A percentile compares a stretch with the other conserved stretches of the same genome.
These are phyloP conservation scores for Suillus tomentosus DNA, from an alignment of 768 basidiomycete species.

Conservation along the genomic window DNA sequence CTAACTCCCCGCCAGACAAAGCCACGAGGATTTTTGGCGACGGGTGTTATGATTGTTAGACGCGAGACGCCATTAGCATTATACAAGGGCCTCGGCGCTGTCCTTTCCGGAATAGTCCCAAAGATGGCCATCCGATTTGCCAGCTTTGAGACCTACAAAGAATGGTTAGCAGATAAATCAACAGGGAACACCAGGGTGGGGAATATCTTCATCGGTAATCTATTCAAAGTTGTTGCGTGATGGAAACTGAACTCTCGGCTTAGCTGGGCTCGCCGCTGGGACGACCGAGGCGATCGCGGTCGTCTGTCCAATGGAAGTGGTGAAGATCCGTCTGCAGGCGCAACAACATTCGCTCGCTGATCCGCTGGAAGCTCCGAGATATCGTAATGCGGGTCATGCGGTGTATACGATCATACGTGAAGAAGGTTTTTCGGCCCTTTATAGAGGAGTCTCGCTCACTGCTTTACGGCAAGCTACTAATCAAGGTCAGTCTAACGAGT, in stretches of 20 bases:
- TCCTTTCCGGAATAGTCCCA: conserved; percentile 94
- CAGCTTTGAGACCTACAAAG: conserved; percentile 95
- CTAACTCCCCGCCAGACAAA: conserved; percentile 62
- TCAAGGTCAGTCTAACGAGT: conserved; percentile 59
- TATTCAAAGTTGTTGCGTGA: background rate
- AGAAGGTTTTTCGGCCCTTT: conserved; percentile 83
- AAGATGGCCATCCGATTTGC: conserved; percentile 99
- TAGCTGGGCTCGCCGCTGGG: conserved; percentile 93
- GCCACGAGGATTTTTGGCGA: conserved; percentile 89
- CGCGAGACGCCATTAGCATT: conserved; percentile 94
- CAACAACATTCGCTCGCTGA: conserved; percentile 97
- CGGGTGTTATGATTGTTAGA: conserved; percentile 82
- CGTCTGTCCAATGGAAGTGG: conserved; percentile 99
- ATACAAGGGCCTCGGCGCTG: conserved; percentile 98
- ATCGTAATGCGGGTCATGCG: conserved; percentile 96
- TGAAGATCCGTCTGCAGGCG: conserved; percentile 97
- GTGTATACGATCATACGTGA: conserved; percentile 93
- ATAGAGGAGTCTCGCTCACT: conserved; percentile 91
- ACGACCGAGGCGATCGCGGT: conserved; percentile 94
- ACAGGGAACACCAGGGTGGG: conserved; percentile 82
- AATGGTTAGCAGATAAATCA: conserved; percentile 67
- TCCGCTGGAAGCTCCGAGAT: conserved; percentile 89
- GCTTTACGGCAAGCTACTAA: conserved; percentile 97
- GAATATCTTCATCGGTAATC: conserved; percentile 83
- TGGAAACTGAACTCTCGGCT: conserved; percentile 8